Evolutionary conservation across 805 yeast species (phyloP), one percentile per base, ranked within the genome.

Genomic region (Wickerhamiella kurtzmanii): DNA sequence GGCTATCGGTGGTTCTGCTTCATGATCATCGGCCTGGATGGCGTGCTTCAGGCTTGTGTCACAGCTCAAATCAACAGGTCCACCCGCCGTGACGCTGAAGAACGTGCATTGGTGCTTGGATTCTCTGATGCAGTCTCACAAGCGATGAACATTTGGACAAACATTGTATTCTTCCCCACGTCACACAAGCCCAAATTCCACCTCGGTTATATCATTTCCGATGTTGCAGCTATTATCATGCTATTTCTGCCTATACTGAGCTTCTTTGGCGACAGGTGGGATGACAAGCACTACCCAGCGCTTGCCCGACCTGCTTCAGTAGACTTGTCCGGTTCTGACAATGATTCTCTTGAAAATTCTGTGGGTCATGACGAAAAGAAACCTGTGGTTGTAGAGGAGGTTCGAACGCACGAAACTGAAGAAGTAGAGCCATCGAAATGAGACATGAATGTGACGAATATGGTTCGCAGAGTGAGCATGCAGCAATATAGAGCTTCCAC

Each of bases 131-230:
- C 66, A 9, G 58, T 63, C 3, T 69, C 73, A 6, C 71, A 69
- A 46, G 70, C 71, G 8, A 66, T 68, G 60, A 69, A 68, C 46
- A 64, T 69, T 44, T 70, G 73, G 69, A 69, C 73, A 11, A 69
- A 67, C 48, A 67, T 69, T 47, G 73, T 60, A 2, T 67, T 67
- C 48, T 69, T 58, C 50, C 72, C 73, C 6, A 68, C 73, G 0
- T 55, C 54, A 9, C 47, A 64, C n/a, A 66, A 70, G 2, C 73
- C 73, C 2, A 49, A 62, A 48, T 69, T 69, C 60, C 62, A 56
- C 40, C 48, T 52, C 9, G 73, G 73, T 4, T 68, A 65, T 48
- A 66, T 64, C 39, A 59, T 62, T 21, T 62, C 68, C 6, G 52
- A 64, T 0, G 56, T 62, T 5, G 70, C 62, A 1, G 69, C 70